Conservation (phyloP, 192 early-diverging fungal genomes). For the Haplosporangium gracile region DNA sequence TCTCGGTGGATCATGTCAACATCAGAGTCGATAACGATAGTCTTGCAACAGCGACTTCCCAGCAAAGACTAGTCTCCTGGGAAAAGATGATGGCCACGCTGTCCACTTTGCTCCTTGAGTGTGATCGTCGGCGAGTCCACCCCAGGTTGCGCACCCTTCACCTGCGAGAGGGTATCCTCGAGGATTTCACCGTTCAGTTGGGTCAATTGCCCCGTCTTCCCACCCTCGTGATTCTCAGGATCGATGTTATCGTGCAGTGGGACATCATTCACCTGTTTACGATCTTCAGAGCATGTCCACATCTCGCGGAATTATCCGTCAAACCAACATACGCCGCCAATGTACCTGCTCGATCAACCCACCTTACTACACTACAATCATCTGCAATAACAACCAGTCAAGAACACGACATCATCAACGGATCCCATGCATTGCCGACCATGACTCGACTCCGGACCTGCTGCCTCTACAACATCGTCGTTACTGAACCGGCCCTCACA, state of each 20-base stretch:
- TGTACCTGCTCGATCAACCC: too few relatives aligned
- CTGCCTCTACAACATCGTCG: neutral
- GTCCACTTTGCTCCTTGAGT: neutral
- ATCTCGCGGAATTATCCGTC: neutral
- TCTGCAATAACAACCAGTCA: neutral
- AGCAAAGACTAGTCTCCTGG: neutral
- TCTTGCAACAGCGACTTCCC: neutral
- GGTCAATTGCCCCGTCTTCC: neutral
- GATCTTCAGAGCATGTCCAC: neutral
- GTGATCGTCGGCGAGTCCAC: neutral
- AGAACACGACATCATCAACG: neutral
- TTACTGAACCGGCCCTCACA: neutral
- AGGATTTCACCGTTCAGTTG: neutral
- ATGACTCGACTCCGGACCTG: neutral
- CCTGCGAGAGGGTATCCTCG: neutral
- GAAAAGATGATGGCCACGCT: neutral
- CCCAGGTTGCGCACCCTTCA: neutral
- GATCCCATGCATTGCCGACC: neutral
- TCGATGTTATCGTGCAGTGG: neutral
- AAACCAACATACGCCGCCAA: neutral
- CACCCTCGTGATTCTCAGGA: neutral
- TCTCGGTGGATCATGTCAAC: neutral
- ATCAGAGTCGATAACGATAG: neutral
- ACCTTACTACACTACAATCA: neutral
- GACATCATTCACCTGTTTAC: neutral